Conservation (phyloP, 2,329 filamentous ascomycete species). For the Monilinia vaccinii-corymbosi region DNA sequence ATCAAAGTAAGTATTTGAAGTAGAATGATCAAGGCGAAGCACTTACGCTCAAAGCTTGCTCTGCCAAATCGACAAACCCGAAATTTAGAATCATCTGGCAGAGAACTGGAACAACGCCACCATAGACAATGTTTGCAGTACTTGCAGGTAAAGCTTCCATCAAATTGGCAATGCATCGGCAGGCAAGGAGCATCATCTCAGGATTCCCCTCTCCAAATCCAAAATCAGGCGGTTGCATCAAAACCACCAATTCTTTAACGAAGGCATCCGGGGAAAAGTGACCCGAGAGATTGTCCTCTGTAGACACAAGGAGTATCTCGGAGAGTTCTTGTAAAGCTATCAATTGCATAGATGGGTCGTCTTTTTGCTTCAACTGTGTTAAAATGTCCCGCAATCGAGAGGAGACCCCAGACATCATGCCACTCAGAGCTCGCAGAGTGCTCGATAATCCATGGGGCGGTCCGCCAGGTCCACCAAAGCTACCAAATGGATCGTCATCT, state of each 20-base stretch:
- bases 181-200: slow-evolving; percentile 94
- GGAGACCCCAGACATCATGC: slow-evolving; percentile 83
- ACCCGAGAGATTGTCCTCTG: slow-evolving; percentile 90
- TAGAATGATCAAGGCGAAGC: neutral
- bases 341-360: slow-evolving; percentile 78
- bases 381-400: slow-evolving; percentile 71
- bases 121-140: slow-evolving; percentile 92
- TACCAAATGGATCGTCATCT: slow-evolving; percentile 52
- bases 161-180: slow-evolving; percentile 87
- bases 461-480: slow-evolving; percentile 58
- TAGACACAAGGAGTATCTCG: slow-evolving; percentile 86
- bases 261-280: slow-evolving; percentile 92
- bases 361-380: slow-evolving; percentile 67
- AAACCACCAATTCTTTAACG: slow-evolving; percentile 81
- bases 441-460: slow-evolving; percentile 60
- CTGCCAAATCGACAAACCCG: slow-evolving; percentile 91
- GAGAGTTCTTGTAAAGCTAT: slow-evolving; percentile 90
- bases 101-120: slow-evolving; percentile 87
- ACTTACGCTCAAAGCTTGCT: slow-evolving; percentile 79
- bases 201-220: slow-evolving; percentile 76
- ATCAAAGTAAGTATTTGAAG: slow-evolving; percentile 11
- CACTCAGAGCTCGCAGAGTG: slow-evolving; percentile 77
- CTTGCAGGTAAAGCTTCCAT: slow-evolving; percentile 95
- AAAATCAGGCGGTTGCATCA: slow-evolving; percentile 88
- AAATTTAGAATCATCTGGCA: slow-evolving; percentile 95